Base-by-base conservation (phyloP, 1,284 basidiomycete genomes). In the Xerocomus nothofagi region DNA sequence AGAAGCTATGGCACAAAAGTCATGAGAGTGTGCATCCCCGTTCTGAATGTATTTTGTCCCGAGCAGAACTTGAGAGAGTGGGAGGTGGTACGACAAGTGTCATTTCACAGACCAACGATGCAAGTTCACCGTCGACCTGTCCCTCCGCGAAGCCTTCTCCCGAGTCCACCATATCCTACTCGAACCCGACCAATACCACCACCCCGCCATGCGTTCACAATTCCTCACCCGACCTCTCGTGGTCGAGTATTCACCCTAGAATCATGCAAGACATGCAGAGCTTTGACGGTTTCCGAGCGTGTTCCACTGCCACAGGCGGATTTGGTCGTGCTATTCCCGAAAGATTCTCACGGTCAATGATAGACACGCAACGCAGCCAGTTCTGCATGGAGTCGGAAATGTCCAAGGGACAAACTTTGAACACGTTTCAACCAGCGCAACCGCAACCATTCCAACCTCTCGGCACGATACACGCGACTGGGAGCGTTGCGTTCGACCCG, bases 1-100 rank as follows among this genome's bases (percentile, higher is more conserved):
- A 71, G 32, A 77, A 70, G 31, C 64, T 87, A 6, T 73, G 75
- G 44, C 66, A 67, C 18, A 80, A 80, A 60, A 82, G 79, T 1
- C 77, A 77, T 49, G 78, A 79, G 23, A 74, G 71, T 1, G 57
- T 76, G 18, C 71, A 60, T 69, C 17, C 67, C 65, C 38, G 55
- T 57, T 30, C 62, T 54, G 49, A 65, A 6, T 42, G 56, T 61
- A 62, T 49, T 57, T 49, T 62, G 49, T 74, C 63, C 15, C 65
- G 71, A 31, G 67, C 67, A 2, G 84, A 86, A 51, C 77, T 88
- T 20, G 81, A 86, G 54, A 74, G 82, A 21, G 69, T 86, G 27
- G 78, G 79, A 21, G 86, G 63, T 23, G 67, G 85, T 6, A 79
- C 77, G 60, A 87, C 84, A 2, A 71, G 75, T 44, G 57, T 79